A percentile compares a stretch with the other conserved stretches of the same genome.
Conservation (phyloP, 2,329 filamentous ascomycete genomes). For the Scolecobasidium constrictum region DNA sequence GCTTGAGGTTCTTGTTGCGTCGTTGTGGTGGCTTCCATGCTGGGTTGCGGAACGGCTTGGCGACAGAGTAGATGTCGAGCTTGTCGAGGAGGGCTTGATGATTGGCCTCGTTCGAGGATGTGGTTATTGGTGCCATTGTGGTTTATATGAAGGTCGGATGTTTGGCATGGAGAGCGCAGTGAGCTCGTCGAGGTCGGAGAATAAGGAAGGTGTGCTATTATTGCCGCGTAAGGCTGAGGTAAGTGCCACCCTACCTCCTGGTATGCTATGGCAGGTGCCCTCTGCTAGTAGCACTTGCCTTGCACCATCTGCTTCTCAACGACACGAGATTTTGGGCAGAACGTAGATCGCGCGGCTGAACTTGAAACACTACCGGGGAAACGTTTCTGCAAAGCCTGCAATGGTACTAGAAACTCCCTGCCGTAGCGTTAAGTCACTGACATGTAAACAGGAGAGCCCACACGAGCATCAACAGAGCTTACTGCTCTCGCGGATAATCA, state of each 20-base stretch:
- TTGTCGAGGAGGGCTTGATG: conserved; percentile 81
- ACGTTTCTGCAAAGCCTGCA: too few relatives aligned
- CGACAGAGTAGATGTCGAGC: conserved; percentile 79
- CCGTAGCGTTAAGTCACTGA: too few relatives aligned
- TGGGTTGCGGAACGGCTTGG: conserved; percentile 82
- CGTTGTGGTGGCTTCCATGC: conserved; percentile 88
- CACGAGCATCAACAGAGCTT: conserved; percentile 96
- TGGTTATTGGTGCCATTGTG: conserved; percentile 50
- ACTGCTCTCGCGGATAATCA: conserved; percentile 88
- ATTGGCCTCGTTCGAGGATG: conserved; percentile 62
- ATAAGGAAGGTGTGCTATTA: too few relatives aligned
- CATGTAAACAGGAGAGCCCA: conserved; percentile 74
- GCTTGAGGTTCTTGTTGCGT: conserved; percentile 98
- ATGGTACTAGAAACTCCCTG: too few relatives aligned
- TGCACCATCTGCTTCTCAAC: too few relatives aligned
- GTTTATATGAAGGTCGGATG: neutral
- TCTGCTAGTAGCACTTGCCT: too few relatives aligned
- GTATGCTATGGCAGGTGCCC: conserved; percentile 25
- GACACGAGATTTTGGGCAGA: too few relatives aligned
- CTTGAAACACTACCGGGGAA: too few relatives aligned
- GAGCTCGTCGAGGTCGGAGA: too few relatives aligned
- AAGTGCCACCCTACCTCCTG: conserved; percentile 10
- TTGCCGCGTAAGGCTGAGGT: too few relatives aligned
- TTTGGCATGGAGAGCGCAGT: too few relatives aligned
- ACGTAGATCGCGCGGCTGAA: too few relatives aligned